A percentile compares a stretch with the other conserved stretches of the same genome.
Conservation (phyloP, 192 early-diverging fungal species). For the Helicostylum pulchrum region DNA sequence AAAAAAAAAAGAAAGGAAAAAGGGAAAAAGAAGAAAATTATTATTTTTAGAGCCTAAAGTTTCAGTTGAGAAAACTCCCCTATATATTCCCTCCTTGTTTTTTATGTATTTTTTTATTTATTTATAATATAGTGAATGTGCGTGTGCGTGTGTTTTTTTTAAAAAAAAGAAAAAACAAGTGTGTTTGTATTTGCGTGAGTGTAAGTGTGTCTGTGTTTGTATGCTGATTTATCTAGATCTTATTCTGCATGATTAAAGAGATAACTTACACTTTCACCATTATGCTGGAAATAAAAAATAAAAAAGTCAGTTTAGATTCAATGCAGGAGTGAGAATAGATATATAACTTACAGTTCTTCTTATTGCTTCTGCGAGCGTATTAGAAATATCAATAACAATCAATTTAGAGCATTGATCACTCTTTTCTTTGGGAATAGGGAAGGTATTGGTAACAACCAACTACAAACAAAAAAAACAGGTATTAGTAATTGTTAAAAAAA, state of each 20-base stretch:
- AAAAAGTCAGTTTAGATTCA: constrained; percentile 1
- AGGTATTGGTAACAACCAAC: constrained; percentile 89
- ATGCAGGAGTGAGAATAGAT: background rate
- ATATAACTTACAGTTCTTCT: constrained; percentile 50
- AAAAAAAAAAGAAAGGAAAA: background rate
- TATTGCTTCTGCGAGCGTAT: constrained; percentile 91
- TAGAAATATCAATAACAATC: constrained; percentile 81
- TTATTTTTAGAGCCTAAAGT: constrained; percentile 2
- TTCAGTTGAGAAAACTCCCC: background rate
- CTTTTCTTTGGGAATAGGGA: constrained; percentile 77
- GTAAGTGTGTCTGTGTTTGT: background rate
- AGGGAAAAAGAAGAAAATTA: background rate
- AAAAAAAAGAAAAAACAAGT: too few relatives aligned
- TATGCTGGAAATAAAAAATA: constrained; percentile 25
- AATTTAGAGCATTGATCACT: constrained; percentile 70
- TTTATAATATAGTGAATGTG: too few relatives aligned
- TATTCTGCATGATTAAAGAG: constrained; percentile 34
- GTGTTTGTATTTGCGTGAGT: too few relatives aligned
- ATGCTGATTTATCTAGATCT: background rate
- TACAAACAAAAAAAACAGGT: background rate
- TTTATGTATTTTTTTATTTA: constrained; percentile 2
- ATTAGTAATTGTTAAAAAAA: background rate
- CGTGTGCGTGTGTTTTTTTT: too few relatives aligned
- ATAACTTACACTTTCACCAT: constrained; percentile 38
- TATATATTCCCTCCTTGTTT: constrained; percentile 1